phyloP scores from a whole-genome alignment of 257 asterid genomes.

The Solanum pimpinellifolium region DNA sequence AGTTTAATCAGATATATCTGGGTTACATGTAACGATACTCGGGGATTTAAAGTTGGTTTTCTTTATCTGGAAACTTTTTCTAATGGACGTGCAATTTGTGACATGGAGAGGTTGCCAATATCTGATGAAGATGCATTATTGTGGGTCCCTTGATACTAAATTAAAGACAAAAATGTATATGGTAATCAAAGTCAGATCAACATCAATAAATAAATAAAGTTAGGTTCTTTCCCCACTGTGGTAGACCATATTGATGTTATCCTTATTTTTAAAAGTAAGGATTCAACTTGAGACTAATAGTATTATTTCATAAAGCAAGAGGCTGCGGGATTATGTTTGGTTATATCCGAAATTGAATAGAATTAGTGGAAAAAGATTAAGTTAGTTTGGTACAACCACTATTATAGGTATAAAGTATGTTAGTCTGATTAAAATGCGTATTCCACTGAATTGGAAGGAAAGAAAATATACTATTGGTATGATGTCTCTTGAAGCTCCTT shows the following conservation, averaged over 20 bases:
- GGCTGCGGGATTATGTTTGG: conserved; percentile 7
- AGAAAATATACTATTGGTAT: not conserved
- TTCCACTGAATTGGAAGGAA: not conserved
- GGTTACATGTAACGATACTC: not conserved
- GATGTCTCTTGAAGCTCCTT: not conserved
- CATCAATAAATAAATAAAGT: conserved; percentile 30
- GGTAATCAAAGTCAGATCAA: conserved; percentile 37
- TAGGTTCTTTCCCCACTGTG: conserved; percentile 46
- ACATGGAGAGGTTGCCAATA: conserved; percentile 35
- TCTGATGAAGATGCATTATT: conserved; percentile 18
- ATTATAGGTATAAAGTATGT: not conserved
- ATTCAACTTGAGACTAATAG: conserved; percentile 19
- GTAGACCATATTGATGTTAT: conserved; percentile 29
- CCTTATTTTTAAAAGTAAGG: conserved; percentile 14
- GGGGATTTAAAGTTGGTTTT: not conserved
- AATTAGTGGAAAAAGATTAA: not conserved
- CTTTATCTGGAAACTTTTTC: not conserved
- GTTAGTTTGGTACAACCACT: conserved; percentile 9
- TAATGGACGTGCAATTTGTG: conserved; percentile 13
- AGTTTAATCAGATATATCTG: not conserved
- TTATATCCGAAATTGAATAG: not conserved
- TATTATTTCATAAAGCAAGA: conserved; percentile 3
- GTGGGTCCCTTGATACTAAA: conserved; percentile 30
- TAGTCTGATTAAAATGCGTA: not conserved
- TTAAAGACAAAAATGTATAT: conserved; percentile 21